Evolutionary conservation across 2,329 filamentous ascomycete species (phyloP), one percentile per base, ranked within the genome.

Genomic region (Phialemoniopsis sp.): DNA sequence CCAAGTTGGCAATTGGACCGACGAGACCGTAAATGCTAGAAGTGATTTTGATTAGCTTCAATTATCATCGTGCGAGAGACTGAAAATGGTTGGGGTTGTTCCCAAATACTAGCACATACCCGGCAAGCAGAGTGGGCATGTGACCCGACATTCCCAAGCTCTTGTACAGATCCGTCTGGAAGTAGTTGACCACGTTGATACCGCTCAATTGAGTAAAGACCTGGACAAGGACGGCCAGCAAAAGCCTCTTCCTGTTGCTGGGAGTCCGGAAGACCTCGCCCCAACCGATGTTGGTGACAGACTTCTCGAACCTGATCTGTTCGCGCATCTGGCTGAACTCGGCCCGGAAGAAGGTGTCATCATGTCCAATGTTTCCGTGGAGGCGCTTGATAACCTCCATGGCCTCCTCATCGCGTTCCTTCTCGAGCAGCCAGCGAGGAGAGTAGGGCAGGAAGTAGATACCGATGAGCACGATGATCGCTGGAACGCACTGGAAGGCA

Each of bases 401-500:
- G 8, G 36, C 36, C 29, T 37, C 36, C 4, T 37, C 36, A 10
- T 19, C 29, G 36, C 36, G 36, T 6, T 32, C 36, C 29, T 37
- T 37, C 36, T 37, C 29, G 4, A 37, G 10, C 36, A 37, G 36
- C 36, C 36, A 37, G 5, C 36, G 36, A 13, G 36, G 36, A 4
- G 29, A 32, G 28, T 30, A 31, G 3, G 36, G 36, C 9, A 37
- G 28, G 29, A 32, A 32, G 29, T 19, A 37, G 36, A 32, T 37
- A n/a, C 36, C 36, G 29, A 31, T 13, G 6, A 69, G 50, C 13
- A 60, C 53, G 1, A 68, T 49, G 6, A 59, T 37, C 2, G 63
- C 63, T 9, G 64, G 63, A 12, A 68, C 49, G 12, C 53, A 53
- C 45, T 71, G 67, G 12, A 69, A 58, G 6, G 57, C 58, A 12